Base-by-base conservation (phyloP, 176 grass and related monocot genomes). In the Oryza meridionalis region DNA sequence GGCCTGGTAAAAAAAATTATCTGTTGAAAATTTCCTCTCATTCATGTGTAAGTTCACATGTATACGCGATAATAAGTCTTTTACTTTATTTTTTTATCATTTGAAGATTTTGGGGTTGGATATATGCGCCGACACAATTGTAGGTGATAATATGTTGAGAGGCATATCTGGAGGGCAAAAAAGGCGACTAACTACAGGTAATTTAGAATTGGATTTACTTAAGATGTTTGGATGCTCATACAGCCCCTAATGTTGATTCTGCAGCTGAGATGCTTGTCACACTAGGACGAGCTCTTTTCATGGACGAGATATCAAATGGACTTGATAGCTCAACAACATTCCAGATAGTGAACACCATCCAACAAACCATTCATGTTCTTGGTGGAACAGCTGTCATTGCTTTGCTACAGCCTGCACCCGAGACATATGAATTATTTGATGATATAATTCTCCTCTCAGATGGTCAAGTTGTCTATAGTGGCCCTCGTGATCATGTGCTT, bases 321-420 rank as follows among this genome's bases (percentile, higher is more conserved):
- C 87, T 96, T 16, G 91, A 96, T 69, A 96, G 94, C 77, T 96
- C 91, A 5, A 96, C 94, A 15, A 96, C 94, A n/a, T 96, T 91
- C 73, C 84, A 91, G 81, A 96, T 96, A 42, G 89, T 96, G 37
- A 91, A 91, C 59, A 93, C 75, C 24, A 85, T 91, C 58, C 69
- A 91, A 65, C 86, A 96, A 65, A 81, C 77, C 5, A 87, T 87
- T 50, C 94, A 91, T 65, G 86, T 91, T 77, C 63, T 93, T 47
- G 81, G 84, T 1, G 87, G 88, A 35, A 93, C 94, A 42, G 87
- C 88, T n/a, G 84, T 96, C 5, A 89, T 96, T 62, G 69, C 94
- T 11, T 84, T 96, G 81, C 86, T 96, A 37, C 94, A 96, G 77
- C 94, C 94, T 76, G 86, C 94, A 77, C 94, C 91, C 0, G 94